These are phyloP conservation scores for Malassezia restricta DNA, from an alignment of 1,284 basidiomycete genomes.

Conservation along the genomic window DNA sequence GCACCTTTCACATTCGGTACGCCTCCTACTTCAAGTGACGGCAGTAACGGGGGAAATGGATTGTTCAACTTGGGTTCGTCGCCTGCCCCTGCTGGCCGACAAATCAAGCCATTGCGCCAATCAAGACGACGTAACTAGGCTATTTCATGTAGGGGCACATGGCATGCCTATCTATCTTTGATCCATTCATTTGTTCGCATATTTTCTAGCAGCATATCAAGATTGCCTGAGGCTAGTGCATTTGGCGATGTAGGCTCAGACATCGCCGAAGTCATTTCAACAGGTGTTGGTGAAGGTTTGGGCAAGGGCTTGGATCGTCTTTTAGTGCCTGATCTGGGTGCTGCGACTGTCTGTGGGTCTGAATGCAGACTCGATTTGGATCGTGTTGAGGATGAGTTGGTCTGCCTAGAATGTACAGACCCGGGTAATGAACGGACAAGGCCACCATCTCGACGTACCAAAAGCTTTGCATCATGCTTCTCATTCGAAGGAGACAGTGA, in stretches of 20 bases:
- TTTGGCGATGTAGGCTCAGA: not conserved
- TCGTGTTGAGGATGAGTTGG: not conserved
- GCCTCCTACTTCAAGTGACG: conserved; percentile 4
- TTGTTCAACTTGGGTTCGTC: conserved; percentile 30
- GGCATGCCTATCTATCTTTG: not conserved
- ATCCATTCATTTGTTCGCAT: conserved; percentile 3
- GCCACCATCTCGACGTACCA: not conserved
- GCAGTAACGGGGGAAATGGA: conserved; percentile 3
- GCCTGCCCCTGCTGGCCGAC: conserved; percentile 19
- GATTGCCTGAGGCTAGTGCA: not conserved
- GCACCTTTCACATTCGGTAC: conserved; percentile 13
- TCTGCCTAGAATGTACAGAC: not conserved
- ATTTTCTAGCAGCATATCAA: conserved; percentile 4
- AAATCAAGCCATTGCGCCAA: conserved; percentile 31
- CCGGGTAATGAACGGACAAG: not conserved
- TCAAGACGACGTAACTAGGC: conserved; percentile 10
- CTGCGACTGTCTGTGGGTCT: too few species aligned
- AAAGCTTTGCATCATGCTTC: not conserved
- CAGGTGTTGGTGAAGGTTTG: too few species aligned
- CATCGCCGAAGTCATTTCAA: too few species aligned
- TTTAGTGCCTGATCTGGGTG: too few species aligned
- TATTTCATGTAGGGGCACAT: not conserved
- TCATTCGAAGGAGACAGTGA: not conserved
- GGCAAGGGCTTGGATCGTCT: too few species aligned
- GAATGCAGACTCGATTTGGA: not conserved